Conservation (phyloP, 495 filamentous ascomycete species). For the Xylaria cubensis region DNA sequence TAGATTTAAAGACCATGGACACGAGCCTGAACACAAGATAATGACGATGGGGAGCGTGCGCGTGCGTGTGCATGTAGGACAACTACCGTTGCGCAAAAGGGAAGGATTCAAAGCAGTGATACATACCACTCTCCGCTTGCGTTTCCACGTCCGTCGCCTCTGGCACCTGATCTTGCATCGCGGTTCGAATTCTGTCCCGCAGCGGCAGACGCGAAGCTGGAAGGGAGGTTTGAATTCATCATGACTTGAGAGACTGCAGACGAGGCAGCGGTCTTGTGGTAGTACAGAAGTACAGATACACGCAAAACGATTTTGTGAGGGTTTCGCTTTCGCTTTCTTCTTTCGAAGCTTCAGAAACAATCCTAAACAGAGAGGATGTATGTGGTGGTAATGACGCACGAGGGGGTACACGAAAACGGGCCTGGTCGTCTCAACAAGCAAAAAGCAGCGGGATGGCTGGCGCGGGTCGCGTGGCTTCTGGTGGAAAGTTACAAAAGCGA, state of each 20-base stretch:
- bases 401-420: neutral
- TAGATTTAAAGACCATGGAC: neutral
- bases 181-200: constrained; percentile 70
- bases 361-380: constrained; percentile 12
- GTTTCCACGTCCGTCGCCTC: constrained; percentile 60
- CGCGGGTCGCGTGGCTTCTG: constrained; percentile 2
- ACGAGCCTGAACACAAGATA: neutral
- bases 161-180: constrained; percentile 57
- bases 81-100: constrained; percentile 3
- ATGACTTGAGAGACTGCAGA: constrained; percentile 19
- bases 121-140: constrained; percentile 42
- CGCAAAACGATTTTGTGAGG: neutral
- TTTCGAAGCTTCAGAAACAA: constrained; percentile 16
- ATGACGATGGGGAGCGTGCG: neutral
- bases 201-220: constrained; percentile 84
- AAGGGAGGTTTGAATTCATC: constrained; percentile 80
- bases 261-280: constrained; percentile 28
- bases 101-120: neutral
- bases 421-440: neutral
- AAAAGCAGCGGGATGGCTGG: constrained; percentile 11
- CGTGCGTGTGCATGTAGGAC: neutral
- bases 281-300: constrained; percentile 17
- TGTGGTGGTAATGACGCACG: constrained; percentile 23
- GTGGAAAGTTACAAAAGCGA: neutral
- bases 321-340: neutral